Percentiles rank a stretch among this genome's conserved stretches.
Evolutionary conservation across 805 yeast species (phyloP).

Genomic region (Cephaloascus fragrans): DNA sequence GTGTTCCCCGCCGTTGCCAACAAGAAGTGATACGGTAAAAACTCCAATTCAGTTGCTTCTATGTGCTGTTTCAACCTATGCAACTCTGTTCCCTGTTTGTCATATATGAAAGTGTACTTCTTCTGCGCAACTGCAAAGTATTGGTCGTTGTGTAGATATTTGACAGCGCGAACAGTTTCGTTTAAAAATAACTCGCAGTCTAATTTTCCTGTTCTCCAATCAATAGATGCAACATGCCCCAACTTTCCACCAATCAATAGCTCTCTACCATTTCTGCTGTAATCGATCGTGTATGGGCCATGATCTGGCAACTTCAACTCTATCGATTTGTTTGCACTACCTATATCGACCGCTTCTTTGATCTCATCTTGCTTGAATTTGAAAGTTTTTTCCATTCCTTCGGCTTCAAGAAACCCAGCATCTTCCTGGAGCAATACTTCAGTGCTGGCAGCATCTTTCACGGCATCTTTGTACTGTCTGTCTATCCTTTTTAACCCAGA

Average conservation of each 20-base stretch:
- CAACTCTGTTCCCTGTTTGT: slow-evolving; percentile 81
- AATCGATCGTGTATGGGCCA: slow-evolving; percentile 83
- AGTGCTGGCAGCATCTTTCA: slow-evolving; percentile 76
- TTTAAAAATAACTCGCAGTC: slow-evolving; percentile 76
- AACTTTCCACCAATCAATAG: slow-evolving; percentile 77
- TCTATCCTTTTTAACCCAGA: slow-evolving; percentile 63
- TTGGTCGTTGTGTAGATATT: slow-evolving; percentile 86
- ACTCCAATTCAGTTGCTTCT: slow-evolving; percentile 75
- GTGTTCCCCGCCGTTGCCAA: slow-evolving; percentile 84
- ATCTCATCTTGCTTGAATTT: slow-evolving; percentile 80
- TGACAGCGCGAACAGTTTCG: slow-evolving; percentile 87
- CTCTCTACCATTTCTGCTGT: slow-evolving; percentile 80
- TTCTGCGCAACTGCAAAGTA: slow-evolving; percentile 96
- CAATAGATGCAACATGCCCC: slow-evolving; percentile 94
- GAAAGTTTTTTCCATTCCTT: slow-evolving; percentile 88
- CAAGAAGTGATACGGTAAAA: slow-evolving; percentile 86
- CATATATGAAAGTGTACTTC: slow-evolving; percentile 87
- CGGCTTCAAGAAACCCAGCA: slow-evolving; percentile 83
- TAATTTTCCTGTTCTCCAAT: slow-evolving; percentile 83
- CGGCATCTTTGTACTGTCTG: slow-evolving; percentile 64
- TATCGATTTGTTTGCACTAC: slow-evolving; percentile 68
- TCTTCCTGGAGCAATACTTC: slow-evolving; percentile 81
- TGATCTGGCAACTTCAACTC: slow-evolving; percentile 63
- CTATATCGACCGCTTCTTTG: slow-evolving; percentile 59
- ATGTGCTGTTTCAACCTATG: slow-evolving; percentile 88